Evolutionary conservation across 176 grass and related monocot genomes (phyloP).

Genomic region (Secale cereale): DNA sequence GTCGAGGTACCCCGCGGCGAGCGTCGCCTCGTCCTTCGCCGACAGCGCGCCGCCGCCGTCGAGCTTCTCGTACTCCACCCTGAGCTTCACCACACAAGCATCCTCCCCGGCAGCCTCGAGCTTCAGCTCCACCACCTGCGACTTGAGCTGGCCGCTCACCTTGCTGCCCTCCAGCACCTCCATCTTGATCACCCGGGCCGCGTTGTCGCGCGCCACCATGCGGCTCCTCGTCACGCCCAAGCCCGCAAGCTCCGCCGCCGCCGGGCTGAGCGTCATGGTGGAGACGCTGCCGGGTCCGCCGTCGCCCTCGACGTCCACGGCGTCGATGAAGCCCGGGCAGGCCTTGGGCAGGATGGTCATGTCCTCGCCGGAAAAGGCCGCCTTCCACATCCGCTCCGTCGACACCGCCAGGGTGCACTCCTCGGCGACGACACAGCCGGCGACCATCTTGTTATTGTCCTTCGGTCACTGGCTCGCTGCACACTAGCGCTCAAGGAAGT

Average conservation of each 20-base stretch:
- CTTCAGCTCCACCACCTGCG: neutral
- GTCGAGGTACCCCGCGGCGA: neutral
- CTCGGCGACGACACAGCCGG: neutral
- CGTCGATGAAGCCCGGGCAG: slow-evolving; percentile 12
- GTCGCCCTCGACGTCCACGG: slow-evolving; percentile 18
- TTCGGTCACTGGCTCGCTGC: too few relatives aligned
- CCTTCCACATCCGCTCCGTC: slow-evolving; percentile 35
- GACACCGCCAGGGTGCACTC: slow-evolving; percentile 16
- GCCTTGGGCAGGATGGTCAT: neutral
- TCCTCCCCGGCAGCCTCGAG: slow-evolving; percentile 17
- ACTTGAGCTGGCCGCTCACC: slow-evolving; percentile 19
- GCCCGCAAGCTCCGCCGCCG: neutral
- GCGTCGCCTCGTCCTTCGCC: neutral
- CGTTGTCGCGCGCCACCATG: neutral
- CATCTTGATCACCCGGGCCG: neutral
- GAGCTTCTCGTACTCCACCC: slow-evolving; percentile 28
- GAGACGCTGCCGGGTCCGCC: slow-evolving; percentile 18
- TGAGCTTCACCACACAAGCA: slow-evolving; percentile 25
- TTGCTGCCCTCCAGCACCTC: slow-evolving; percentile 19
- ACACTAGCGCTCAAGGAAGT: neutral
- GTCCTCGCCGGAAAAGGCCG: neutral
- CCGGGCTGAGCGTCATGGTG: slow-evolving; percentile 23
- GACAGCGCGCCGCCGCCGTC: neutral
- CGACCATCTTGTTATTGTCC: slow-evolving; percentile 7
- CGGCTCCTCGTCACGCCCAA: neutral